Evolutionary conservation across 331 rosid species (phyloP), one percentile per base, ranked within the genome.

Genomic region (Saraca asoca): DNA sequence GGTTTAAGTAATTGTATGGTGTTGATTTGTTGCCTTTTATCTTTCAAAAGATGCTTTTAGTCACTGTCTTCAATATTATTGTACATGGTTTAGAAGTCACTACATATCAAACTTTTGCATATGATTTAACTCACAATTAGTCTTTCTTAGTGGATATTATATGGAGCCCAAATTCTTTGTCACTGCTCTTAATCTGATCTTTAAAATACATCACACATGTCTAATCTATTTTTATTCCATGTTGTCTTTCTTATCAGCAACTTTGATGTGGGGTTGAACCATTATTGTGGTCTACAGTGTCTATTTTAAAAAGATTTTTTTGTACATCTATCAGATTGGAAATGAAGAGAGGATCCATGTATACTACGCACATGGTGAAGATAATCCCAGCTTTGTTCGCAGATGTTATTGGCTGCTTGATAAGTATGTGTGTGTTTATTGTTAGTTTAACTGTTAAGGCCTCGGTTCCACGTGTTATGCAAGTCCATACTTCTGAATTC

Each of bases 341-440:
- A 83, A 81, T 72, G 99, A 90, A 78, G 97, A 90, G 88, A 94
- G 96, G 84, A 86, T 94, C 38, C 99, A 94, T 71, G 97, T 86
- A 58, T 94, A 94, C 78, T 94, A 94, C 78, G 99, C 96, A 53
- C 96, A 88, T 78, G 96, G 97, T 20, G 88, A 83, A 64, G 96
- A 90, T 69, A 83, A 77, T 63, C 43, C 89, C 54, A 85, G 81
- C 64, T 88, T 90, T 74, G 99, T 88, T 41, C 89, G 99, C 12
- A 85, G 99, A 80, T 88, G 97, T 82, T 94, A 94, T 75, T 88
- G 96, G 97, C 84, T 94, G 58, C 97, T 94, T 71, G 96, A 94
- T 72, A 90, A 94, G 99, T 94, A 90, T 54, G 98, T 72, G 58
- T 53, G 46, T 53, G 46, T 56, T 51, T 64, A n/a, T 54, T 18